Percentiles rank a stretch among this genome's conserved stretches.
These are phyloP conservation scores for Penicillium cinerascens DNA, from an alignment of 495 filamentous ascomycete genomes.

Conservation along the genomic window DNA sequence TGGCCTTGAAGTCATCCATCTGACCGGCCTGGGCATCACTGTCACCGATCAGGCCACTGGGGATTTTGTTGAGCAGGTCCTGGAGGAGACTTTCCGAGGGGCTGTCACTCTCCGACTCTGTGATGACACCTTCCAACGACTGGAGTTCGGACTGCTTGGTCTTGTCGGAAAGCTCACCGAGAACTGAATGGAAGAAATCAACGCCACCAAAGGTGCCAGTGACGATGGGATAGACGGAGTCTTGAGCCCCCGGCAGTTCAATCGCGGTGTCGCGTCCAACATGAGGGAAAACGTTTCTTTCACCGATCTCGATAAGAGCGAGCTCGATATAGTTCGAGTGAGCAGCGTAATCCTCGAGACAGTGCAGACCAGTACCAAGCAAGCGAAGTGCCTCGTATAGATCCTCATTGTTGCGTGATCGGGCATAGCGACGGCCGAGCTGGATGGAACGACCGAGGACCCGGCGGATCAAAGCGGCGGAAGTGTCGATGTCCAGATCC, in stretches of 20 bases:
- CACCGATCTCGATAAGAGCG: conserved; percentile 78
- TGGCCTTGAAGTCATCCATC: conserved; percentile 61
- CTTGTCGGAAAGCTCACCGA: conserved; percentile 86
- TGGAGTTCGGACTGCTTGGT: conserved; percentile 81
- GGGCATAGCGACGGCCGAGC: conserved; percentile 66
- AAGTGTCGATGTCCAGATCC: conserved; percentile 66
- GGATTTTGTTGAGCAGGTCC: conserved; percentile 72
- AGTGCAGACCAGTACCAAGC: conserved; percentile 82
- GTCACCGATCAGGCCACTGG: conserved; percentile 68
- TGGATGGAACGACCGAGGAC: conserved; percentile 70
- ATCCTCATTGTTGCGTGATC: conserved; percentile 61
- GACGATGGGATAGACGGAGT: conserved; percentile 69
- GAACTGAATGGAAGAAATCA: conserved; percentile 81
- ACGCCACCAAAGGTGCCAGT: conserved; percentile 93
- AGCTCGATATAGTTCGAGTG: conserved; percentile 91
- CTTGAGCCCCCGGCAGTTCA: conserved; percentile 58
- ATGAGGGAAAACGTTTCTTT: conserved; percentile 76
- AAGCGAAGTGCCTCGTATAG: conserved; percentile 81
- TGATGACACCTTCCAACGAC: conserved; percentile 72
- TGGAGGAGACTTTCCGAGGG: conserved; percentile 63
- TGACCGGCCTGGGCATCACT: conserved; percentile 60
- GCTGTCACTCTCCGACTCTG: conserved; percentile 48
- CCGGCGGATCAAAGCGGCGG: conserved; percentile 67
- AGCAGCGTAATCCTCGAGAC: conserved; percentile 88
- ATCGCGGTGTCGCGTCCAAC: conserved; percentile 69